A percentile compares a stretch with the other conserved stretches of the same genome.
Conservation (phyloP, 345 rosid species). For the Arabidopsis thaliana region TAIR10.1 NC_003071.7:11125501-11126000, state of each 20-base stretch:
- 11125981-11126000: conserved; percentile 15
- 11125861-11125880: not conserved
- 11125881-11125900: not conserved
- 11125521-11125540: not conserved
- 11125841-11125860: not conserved
- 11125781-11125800: not conserved
- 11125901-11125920: not conserved
- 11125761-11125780: not conserved
- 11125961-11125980: conserved; percentile 5
- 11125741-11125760: not conserved
- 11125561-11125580: not conserved
- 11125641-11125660: conserved; percentile 32
- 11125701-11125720: not conserved
- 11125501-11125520: not conserved
- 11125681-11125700: conserved; percentile 31
- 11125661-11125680: conserved; percentile 30
- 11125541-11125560: not conserved
- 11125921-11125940: not conserved
- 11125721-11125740: not conserved
- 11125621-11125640: conserved; percentile 36
- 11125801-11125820: conserved; percentile 1
- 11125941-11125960: not conserved
- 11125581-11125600: not conserved
- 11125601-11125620: conserved; percentile 8
- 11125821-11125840: not conserved